Evolutionary conservation across 805 yeast genomes (phyloP).

Genomic region (Lipomyces anomalus): DNA sequence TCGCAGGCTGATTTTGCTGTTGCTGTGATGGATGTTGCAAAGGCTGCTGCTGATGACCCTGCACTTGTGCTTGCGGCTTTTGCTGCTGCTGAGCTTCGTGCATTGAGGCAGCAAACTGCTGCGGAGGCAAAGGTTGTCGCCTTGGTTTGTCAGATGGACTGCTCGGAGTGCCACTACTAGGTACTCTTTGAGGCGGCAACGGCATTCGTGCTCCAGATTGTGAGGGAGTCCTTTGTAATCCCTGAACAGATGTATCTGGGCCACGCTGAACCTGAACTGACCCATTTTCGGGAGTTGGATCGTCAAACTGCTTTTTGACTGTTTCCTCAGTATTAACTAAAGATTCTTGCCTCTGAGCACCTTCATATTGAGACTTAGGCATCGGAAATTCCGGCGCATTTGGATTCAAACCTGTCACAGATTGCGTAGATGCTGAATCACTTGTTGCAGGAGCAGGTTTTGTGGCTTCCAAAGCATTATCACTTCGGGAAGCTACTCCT

Average conservation of each 20-base stretch:
- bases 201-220: neutral
- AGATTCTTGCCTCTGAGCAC: too few relatives aligned
- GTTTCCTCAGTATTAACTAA: too few relatives aligned
- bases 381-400: neutral
- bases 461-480: too few relatives aligned
- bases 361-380: too few relatives aligned
- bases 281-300: neutral
- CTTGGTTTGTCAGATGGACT: neutral
- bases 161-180: too few relatives aligned
- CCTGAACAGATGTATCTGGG: neutral
- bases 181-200: too few relatives aligned
- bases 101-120: constrained; percentile 5
- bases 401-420: neutral
- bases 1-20: neutral
- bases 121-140: constrained; percentile 9
- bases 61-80: neutral
- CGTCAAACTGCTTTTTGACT: too few relatives aligned
- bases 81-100: neutral
- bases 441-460: neutral
- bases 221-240: neutral
- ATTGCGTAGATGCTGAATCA: neutral
- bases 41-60: neutral
- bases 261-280: neutral
- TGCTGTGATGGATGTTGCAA: neutral
- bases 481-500: too few relatives aligned